phyloP scores from a whole-genome alignment of 139 green algal genomes.

The Auxenochlorella pyrenoidosa region DNA sequence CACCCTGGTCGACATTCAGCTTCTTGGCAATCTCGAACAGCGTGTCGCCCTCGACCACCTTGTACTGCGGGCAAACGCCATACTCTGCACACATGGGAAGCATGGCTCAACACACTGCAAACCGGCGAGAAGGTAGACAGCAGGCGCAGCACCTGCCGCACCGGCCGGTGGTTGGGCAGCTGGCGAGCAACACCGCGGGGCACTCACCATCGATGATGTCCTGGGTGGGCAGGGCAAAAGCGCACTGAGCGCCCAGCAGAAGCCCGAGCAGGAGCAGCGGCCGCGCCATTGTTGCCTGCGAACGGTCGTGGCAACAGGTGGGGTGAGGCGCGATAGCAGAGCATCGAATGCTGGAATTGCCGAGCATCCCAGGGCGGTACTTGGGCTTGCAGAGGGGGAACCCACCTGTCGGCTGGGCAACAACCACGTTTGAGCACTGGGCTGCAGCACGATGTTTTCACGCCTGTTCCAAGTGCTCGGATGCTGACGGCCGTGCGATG shows the following conservation, averaged over 20 bases:
- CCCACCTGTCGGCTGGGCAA: neutral
- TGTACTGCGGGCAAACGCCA: slow-evolving; percentile 40
- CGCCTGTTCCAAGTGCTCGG: too few species aligned
- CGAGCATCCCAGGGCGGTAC: neutral
- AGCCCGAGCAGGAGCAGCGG: slow-evolving; percentile 2
- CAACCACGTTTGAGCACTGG: too few species aligned
- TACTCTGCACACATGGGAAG: slow-evolving; percentile 3
- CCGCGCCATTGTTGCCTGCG: neutral
- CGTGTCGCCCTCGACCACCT: slow-evolving; percentile 28
- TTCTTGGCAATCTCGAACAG: slow-evolving; percentile 34
- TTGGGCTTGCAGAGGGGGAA: too few species aligned
- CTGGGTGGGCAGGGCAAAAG: neutral
- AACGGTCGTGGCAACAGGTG: neutral
- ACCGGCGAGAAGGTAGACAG: neutral
- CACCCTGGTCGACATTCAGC: slow-evolving; percentile 18
- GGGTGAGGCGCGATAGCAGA: neutral
- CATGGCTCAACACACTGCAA: neutral
- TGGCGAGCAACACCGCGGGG: neutral
- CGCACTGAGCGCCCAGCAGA: neutral
- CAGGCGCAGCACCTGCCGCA: neutral
- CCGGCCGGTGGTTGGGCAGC: neutral
- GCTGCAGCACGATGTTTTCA: too few species aligned
- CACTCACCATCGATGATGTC: neutral
- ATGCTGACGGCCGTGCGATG: too few species aligned
- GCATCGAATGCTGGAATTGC: neutral